phyloP scores from a whole-genome alignment of 2,329 filamentous ascomycete genomes.

The Microcyclosporella mali region DNA sequence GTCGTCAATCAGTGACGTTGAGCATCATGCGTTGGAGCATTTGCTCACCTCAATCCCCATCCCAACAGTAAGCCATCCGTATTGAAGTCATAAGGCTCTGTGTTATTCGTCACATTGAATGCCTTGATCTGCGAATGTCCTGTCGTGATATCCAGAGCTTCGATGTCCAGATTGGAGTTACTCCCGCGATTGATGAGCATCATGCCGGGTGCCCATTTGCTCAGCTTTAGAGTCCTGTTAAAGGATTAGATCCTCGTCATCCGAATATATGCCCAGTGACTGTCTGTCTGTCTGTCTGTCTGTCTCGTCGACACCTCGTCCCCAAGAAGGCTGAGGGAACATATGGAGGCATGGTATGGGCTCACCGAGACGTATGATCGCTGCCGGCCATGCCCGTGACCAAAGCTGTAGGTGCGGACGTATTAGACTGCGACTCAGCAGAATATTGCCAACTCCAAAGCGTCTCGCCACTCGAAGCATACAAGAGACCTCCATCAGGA shows the following conservation, averaged over 20 bases:
- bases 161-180: constrained; percentile 54
- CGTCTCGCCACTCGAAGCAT: constrained; percentile 51
- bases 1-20: too few species aligned
- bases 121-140: constrained; percentile 64
- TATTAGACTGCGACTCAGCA: constrained; percentile 33
- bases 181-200: constrained; percentile 63
- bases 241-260: too few species aligned
- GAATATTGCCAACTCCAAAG: constrained; percentile 62
- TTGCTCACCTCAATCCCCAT: constrained; percentile 53
- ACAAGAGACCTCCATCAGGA: constrained; percentile 45
- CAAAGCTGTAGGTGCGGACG: constrained; percentile 47
- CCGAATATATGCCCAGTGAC: too few species aligned
- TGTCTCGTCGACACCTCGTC: too few species aligned
- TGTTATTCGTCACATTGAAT: constrained; percentile 46
- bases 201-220: constrained; percentile 48
- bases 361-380: constrained; percentile 52
- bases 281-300: too few species aligned
- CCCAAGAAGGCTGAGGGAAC: too few species aligned
- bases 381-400: constrained; percentile 56
- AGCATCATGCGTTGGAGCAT: too few species aligned
- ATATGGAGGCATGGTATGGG: too few species aligned
- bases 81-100: constrained; percentile 42
- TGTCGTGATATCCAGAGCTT: constrained; percentile 45
- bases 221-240: constrained; percentile 56
- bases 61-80: constrained; percentile 49